A percentile compares a stretch with the other conserved stretches of the same genome.
phyloP scores from a whole-genome alignment of 2,329 filamentous ascomycete genomes.

The Dryadomyces quercivorus region DNA sequence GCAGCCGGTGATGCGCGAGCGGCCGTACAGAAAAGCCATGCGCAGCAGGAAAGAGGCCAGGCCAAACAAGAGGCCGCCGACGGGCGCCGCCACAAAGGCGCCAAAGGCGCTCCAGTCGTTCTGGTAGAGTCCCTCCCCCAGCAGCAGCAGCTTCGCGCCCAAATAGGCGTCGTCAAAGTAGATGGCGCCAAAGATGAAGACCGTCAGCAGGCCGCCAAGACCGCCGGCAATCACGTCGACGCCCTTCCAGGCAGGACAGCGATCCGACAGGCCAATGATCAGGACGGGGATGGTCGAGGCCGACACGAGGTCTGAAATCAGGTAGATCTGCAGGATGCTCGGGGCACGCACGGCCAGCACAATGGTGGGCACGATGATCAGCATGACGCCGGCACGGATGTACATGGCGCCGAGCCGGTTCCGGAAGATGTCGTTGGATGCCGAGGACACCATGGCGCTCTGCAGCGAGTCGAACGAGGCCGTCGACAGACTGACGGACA shows the following conservation, averaged over 20 bases:
- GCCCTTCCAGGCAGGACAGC: slow-evolving; percentile 61
- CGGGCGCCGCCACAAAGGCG: slow-evolving; percentile 67
- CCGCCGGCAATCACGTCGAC: slow-evolving; percentile 72
- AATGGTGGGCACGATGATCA: slow-evolving; percentile 62
- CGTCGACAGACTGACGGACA: slow-evolving; percentile 65
- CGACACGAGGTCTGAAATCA: slow-evolving; percentile 70
- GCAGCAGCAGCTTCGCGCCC: slow-evolving; percentile 56
- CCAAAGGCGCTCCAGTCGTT: slow-evolving; percentile 75
- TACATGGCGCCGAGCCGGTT: slow-evolving; percentile 67
- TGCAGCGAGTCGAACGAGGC: slow-evolving; percentile 73
- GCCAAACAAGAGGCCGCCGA: slow-evolving; percentile 64
- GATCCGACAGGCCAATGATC: slow-evolving; percentile 56
- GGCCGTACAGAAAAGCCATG: slow-evolving; percentile 43
- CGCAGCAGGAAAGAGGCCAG: slow-evolving; percentile 49
- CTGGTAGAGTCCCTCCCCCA: slow-evolving; percentile 62
- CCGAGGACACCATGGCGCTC: slow-evolving; percentile 74
- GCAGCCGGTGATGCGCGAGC: slow-evolving; percentile 43
- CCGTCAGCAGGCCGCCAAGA: slow-evolving; percentile 63
- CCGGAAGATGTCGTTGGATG: slow-evolving; percentile 74
- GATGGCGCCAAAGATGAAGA: slow-evolving; percentile 70
- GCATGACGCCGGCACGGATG: slow-evolving; percentile 56
- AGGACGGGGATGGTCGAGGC: slow-evolving; percentile 65
- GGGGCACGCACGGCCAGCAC: slow-evolving; percentile 63
- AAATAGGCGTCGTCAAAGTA: slow-evolving; percentile 58
- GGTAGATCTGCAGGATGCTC: slow-evolving; percentile 67